Evolutionary conservation across 2,329 filamentous ascomycete species (phyloP).

Genomic region (Sporothrix brasiliensis): DNA sequence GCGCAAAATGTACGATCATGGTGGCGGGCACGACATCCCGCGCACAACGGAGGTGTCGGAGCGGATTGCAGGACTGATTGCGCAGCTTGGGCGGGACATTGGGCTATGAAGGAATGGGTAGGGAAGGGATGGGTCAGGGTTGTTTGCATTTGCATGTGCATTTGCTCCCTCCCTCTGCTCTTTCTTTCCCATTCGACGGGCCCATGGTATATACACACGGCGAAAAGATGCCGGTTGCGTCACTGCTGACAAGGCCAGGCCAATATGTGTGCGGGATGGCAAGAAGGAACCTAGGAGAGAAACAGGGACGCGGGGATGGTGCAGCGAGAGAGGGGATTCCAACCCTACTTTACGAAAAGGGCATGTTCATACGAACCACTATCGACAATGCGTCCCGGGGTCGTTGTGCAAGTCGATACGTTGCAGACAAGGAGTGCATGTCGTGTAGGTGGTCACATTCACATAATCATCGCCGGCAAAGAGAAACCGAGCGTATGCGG

Average conservation of each 20-base stretch:
- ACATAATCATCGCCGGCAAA: background rate
- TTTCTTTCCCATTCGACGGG: background rate
- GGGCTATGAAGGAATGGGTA: background rate
- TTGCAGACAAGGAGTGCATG: background rate
- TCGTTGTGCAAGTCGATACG: background rate
- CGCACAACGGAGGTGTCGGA: conserved; percentile 42
- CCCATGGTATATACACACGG: background rate
- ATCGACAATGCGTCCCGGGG: conserved; percentile 7
- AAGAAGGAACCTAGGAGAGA: background rate
- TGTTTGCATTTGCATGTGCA: too few species aligned
- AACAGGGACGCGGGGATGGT: background rate
- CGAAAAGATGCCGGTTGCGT: conserved; percentile 16
- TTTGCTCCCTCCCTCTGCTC: background rate
- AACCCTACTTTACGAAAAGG: conserved; percentile 1
- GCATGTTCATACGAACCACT: conserved; percentile 3
- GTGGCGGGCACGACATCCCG: conserved; percentile 47
- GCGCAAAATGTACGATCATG: conserved; percentile 44
- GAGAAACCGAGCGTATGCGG: background rate
- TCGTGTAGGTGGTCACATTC: background rate
- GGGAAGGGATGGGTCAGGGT: background rate
- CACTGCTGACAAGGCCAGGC: conserved; percentile 10
- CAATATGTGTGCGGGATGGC: conserved; percentile 10
- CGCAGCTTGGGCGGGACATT: conserved; percentile 35
- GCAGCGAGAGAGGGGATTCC: background rate
- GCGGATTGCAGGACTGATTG: conserved; percentile 42